Base-by-base conservation (phyloP, 2,329 filamentous ascomycete genomes). In the Aspergillus pseudonomiae region DNA sequence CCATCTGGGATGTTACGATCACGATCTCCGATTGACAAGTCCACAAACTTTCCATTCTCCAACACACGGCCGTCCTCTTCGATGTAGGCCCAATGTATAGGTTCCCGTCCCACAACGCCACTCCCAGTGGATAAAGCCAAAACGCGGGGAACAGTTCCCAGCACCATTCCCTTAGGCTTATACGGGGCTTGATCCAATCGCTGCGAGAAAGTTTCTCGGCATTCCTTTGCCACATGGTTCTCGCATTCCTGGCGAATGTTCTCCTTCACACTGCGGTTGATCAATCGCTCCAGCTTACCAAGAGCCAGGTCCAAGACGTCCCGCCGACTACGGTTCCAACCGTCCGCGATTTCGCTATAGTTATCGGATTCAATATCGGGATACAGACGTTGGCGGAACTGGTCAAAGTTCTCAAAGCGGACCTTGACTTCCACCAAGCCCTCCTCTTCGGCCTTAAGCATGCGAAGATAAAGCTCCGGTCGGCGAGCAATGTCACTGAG, bases 391-490 rank as follows among this genome's bases (percentile, higher is more conserved):
- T 88, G 86, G 63, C 89, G 89, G 81, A 97, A 94, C 39, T 90
- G 86, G 7, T 89, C 87, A 70, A 91, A 89, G 61, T 91, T 88
- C 70, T 92, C 88, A 76, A 98, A 86, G 16, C 86, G 86, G 21
- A 98, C 87, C 69, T 88, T 89, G 60, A 99, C 92, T 63, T 96
- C 92, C 16, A 99, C 86, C 1, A 99, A 83, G 2, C 94, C 94
- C 76, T 99, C 95, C 72, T 95, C 91, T 77, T 99, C 95, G 1
- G 95, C 95, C 76, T 93, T 96, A 77, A 98, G 88, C 95, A 99
- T 99, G 80, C 96, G 94, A 61, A 99, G 82, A 76, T 95, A 99
- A 30, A 97, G 83, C 68, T 97, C 94, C 1, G 95, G 95, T 59
- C 91, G 89, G 59, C 89, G 88, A 3, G 93, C 91, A 63, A 98